These are phyloP conservation scores for Pyrenophora seminiperda DNA, from an alignment of 2,329 filamentous ascomycete genomes.

Conservation along the genomic window DNA sequence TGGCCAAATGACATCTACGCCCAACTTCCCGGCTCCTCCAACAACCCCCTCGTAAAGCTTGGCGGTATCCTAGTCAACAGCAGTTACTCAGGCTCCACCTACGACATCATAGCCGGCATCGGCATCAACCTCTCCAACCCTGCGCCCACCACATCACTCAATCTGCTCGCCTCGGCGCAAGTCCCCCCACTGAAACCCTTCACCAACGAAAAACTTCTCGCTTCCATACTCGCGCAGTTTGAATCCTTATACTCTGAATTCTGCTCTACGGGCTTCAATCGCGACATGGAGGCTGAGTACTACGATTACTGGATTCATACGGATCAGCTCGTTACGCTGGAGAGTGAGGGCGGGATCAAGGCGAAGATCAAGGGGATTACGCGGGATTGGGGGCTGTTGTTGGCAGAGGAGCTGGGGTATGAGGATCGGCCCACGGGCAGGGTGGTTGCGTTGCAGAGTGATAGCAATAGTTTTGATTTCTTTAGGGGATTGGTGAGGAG, in stretches of 20 bases:
- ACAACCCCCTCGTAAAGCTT: constrained; percentile 76
- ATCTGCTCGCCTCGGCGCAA: constrained; percentile 63
- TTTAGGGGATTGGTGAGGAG: constrained; percentile 84
- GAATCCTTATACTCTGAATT: constrained; percentile 80
- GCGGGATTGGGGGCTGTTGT: constrained; percentile 84
- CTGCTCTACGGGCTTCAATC: constrained; percentile 73
- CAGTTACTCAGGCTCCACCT: constrained; percentile 74
- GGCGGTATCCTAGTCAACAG: constrained; percentile 92
- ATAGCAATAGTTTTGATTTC: constrained; percentile 98
- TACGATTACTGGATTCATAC: constrained; percentile 75
- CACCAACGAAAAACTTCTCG: constrained; percentile 78
- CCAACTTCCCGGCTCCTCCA: constrained; percentile 55
- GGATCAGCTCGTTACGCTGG: constrained; percentile 71
- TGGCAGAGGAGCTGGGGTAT: constrained; percentile 79
- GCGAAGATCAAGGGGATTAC: constrained; percentile 87
- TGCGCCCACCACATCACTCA: constrained; percentile 84
- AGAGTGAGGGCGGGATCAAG: constrained; percentile 74
- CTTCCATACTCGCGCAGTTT: constrained; percentile 76
- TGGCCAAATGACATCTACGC: constrained; percentile 91
- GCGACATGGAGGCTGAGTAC: constrained; percentile 71
- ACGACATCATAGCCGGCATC: constrained; percentile 80
- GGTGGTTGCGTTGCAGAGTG: constrained; percentile 85
- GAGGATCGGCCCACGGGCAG: constrained; percentile 76
- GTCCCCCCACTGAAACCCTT: constrained; percentile 59
- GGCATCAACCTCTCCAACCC: constrained; percentile 86